phyloP scores from a whole-genome alignment of 2,329 filamentous ascomycete species.

The Fusarium annulatum region DNA sequence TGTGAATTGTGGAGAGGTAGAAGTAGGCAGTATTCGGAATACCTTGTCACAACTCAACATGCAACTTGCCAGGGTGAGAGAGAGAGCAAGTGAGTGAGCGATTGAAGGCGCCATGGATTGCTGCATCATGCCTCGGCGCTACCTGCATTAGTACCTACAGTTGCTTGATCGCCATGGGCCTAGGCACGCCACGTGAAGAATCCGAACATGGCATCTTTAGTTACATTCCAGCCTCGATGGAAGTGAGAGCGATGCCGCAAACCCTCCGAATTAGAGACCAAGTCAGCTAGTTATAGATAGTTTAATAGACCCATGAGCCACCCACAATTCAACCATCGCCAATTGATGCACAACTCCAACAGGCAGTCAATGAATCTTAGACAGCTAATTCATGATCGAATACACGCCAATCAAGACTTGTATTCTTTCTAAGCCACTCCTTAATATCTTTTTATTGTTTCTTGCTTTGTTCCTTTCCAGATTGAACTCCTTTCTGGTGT shows the following conservation, averaged over 20 bases:
- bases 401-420: conserved; percentile 6
- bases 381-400: conserved; percentile 6
- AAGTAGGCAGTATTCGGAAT: not conserved
- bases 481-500: conserved; percentile 1
- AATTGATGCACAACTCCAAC: not conserved
- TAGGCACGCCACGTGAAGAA: conserved; percentile 18
- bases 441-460: conserved; percentile 12
- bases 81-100: not conserved
- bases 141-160: not conserved
- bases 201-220: conserved; percentile 6
- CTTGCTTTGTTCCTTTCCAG: not conserved
- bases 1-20: conserved; percentile 13
- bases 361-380: not conserved
- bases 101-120: not conserved
- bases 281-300: not conserved
- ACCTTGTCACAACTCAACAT: conserved; percentile 1
- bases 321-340: not conserved
- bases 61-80: not conserved
- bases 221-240: conserved; percentile 13
- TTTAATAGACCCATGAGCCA: not conserved
- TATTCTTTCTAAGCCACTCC: conserved; percentile 11
- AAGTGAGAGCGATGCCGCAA: not conserved
- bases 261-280: not conserved
- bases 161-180: not conserved
- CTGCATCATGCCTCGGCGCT: conserved; percentile 18